A percentile compares a stretch with the other conserved stretches of the same genome.
Evolutionary conservation across 192 early-diverging fungal genomes (phyloP).

Genomic region (Phycomyces nitens): DNA sequence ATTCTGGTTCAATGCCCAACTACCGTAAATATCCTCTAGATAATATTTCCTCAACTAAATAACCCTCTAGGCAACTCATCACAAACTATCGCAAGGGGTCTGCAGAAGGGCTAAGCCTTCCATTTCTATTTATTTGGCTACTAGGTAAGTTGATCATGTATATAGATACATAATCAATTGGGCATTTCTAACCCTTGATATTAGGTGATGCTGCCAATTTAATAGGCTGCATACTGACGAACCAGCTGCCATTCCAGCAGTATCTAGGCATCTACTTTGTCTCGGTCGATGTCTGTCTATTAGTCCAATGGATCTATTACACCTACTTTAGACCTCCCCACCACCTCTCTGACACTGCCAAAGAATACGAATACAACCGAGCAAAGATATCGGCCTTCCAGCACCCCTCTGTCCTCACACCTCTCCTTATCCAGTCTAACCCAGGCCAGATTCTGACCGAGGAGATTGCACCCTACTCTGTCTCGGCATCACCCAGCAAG

Average conservation of each 20-base stretch:
- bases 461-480: constrained; percentile 28
- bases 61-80: constrained; percentile 38
- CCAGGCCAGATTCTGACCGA: constrained; percentile 1
- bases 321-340: not conserved
- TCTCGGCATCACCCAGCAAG: constrained; percentile 29
- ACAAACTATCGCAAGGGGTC: constrained; percentile 50
- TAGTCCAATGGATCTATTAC: constrained; percentile 31
- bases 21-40: constrained; percentile 54
- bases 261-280: constrained; percentile 26
- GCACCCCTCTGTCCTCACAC: constrained; percentile 22
- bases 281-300: constrained; percentile 20
- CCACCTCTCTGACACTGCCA: not conserved
- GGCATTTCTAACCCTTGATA: not conserved
- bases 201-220: constrained; percentile 70
- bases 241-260: constrained; percentile 72
- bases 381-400: constrained; percentile 10
- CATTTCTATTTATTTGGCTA: constrained; percentile 64
- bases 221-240: constrained; percentile 64
- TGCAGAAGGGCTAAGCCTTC: constrained; percentile 48
- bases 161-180: too few species aligned
- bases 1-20: constrained; percentile 72
- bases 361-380: constrained; percentile 5
- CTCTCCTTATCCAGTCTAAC: constrained; percentile 15
- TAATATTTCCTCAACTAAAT: not conserved
- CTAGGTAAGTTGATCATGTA: constrained; percentile 39